A percentile compares a stretch with the other conserved stretches of the same genome.
Conservation (phyloP, 345 rosid genomes). For the Pistacia integerrima region DNA sequence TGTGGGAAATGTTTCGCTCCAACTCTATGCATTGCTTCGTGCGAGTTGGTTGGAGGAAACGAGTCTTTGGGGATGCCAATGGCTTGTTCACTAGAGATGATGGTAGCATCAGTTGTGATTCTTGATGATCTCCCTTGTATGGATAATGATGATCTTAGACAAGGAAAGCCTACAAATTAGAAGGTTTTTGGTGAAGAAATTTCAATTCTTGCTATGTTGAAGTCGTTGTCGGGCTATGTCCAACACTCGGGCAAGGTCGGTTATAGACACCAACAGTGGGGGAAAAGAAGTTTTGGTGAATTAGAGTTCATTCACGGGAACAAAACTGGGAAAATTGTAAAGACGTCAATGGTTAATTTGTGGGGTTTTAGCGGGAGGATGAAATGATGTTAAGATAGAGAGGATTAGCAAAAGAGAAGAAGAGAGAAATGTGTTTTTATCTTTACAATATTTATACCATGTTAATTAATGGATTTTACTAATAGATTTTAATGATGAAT, state of each 20-base stretch:
- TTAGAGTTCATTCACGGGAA: slow-evolving; percentile 38
- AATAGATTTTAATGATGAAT: no score
- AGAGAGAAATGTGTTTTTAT: no score
- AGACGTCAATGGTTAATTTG: slow-evolving; percentile 32
- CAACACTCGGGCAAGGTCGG: slow-evolving; percentile 56
- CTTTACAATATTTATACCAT: no score
- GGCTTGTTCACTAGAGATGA: slow-evolving; percentile 75
- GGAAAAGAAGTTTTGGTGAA: slow-evolving; percentile 33
- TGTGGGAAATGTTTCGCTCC: slow-evolving; percentile 66
- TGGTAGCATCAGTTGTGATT: slow-evolving; percentile 54
- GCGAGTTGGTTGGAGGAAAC: slow-evolving; percentile 61
- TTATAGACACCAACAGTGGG: slow-evolving; percentile 46
- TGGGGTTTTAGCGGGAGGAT: slow-evolving; percentile 39
- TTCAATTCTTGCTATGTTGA: slow-evolving; percentile 49
- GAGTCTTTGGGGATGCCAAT: slow-evolving; percentile 45
- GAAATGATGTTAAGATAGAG: slow-evolving; percentile 20
- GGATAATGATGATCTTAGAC: slow-evolving; percentile 62
- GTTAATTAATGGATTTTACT: no score
- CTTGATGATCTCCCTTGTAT: slow-evolving; percentile 72
- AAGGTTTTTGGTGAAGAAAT: slow-evolving; percentile 51
- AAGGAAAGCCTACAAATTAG: slow-evolving; percentile 63
- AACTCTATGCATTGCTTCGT: slow-evolving; percentile 56
- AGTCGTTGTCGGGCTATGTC: slow-evolving; percentile 46
- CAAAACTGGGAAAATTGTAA: slow-evolving; percentile 36
- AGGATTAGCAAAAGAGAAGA: slow-evolving; percentile 4